phyloP scores from a whole-genome alignment of 331 rosid species.

The Pyracantha coccinea region DNA sequence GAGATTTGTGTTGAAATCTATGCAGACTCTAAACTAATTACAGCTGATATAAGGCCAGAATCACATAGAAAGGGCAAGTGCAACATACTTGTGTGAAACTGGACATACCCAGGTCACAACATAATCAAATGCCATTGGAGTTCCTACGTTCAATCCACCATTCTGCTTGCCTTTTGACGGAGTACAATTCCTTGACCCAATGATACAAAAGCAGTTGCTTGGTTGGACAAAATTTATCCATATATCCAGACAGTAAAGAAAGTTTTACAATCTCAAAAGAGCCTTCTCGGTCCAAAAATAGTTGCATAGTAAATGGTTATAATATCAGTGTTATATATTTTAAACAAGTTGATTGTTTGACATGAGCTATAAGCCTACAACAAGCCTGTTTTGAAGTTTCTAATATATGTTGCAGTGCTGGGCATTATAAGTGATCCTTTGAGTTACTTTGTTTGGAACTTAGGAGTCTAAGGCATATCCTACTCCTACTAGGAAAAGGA shows the following conservation, averaged over 20 bases:
- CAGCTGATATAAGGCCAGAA: not conserved
- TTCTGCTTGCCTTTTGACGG: not conserved
- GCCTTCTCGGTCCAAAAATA: not conserved
- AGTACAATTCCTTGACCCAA: not conserved
- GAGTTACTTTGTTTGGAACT: too few relatives aligned
- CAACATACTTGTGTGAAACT: not conserved
- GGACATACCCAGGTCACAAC: not conserved
- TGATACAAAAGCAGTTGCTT: not conserved
- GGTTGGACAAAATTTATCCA: not conserved
- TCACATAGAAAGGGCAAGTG: not conserved
- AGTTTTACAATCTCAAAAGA: not conserved
- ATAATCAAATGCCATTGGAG: not conserved
- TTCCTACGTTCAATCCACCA: not conserved
- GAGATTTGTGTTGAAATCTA: not conserved
- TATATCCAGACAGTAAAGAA: not conserved
- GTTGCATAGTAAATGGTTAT: not conserved
- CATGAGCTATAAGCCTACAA: not conserved
- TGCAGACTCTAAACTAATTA: not conserved
- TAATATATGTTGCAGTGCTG: not conserved
- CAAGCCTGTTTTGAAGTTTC: not conserved
- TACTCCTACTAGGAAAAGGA: not conserved
- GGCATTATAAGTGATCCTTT: not conserved
- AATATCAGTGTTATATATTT: not conserved
- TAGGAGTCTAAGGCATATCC: not conserved
- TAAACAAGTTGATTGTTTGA: not conserved